Conservation (phyloP, 495 filamentous ascomycete genomes). For the Penicillium verhagenii region DNA sequence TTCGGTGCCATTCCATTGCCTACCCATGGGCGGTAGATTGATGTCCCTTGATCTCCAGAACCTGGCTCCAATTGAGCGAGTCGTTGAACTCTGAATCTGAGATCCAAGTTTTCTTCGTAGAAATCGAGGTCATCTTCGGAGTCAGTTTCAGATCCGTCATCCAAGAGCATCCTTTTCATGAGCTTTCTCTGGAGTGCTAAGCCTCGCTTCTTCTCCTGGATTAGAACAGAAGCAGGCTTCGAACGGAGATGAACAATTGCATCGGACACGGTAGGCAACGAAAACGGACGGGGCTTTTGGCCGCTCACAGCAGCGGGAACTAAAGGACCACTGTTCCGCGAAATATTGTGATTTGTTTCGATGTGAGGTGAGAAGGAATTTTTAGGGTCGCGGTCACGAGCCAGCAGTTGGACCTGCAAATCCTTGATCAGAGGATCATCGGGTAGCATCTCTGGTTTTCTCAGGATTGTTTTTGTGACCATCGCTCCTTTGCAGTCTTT, state of each 20-base stretch:
- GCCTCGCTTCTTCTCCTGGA: constrained; percentile 31
- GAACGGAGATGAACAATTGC: constrained; percentile 39
- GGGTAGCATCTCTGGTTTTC: constrained; percentile 45
- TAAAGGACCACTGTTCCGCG: constrained; percentile 16
- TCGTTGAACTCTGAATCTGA: constrained; percentile 23
- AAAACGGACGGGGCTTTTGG: not conserved
- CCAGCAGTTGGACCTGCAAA: constrained; percentile 53
- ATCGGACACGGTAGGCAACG: constrained; percentile 31
- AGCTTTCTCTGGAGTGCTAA: constrained; percentile 27
- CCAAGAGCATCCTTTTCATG: constrained; percentile 19
- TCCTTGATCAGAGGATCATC: constrained; percentile 50
- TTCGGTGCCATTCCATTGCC: not conserved
- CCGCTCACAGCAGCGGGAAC: not conserved
- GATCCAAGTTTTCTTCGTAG: not conserved
- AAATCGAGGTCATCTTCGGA: not conserved
- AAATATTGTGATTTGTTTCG: constrained; percentile 29
- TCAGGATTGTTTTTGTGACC: constrained; percentile 57
- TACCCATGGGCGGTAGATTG: not conserved
- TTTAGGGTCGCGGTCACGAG: constrained; percentile 17
- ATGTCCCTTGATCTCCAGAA: not conserved
- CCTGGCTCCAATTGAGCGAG: constrained; percentile 17
- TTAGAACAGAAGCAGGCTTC: constrained; percentile 34
- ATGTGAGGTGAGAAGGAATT: constrained; percentile 36
- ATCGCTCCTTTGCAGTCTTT: constrained; percentile 50
- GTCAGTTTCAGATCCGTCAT: not conserved